Evolutionary conservation across 2,329 filamentous ascomycete species (phyloP).

Genomic region (Aspergillus fumigatiaffinis): DNA sequence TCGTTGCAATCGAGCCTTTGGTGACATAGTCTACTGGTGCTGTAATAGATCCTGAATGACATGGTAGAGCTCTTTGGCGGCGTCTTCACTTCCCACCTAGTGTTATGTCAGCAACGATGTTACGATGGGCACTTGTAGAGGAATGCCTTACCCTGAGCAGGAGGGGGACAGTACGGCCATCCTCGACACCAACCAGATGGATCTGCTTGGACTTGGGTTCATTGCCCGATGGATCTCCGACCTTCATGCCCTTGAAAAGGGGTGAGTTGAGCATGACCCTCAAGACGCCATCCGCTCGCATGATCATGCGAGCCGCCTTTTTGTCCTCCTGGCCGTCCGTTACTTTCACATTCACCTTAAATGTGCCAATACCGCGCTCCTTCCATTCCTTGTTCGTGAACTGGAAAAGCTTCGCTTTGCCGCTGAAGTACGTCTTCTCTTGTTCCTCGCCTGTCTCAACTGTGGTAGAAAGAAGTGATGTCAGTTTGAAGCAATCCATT

Average conservation of each 20-base stretch:
- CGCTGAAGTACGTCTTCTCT: slow-evolving; percentile 70
- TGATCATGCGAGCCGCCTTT: slow-evolving; percentile 66
- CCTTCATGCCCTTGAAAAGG: slow-evolving; percentile 72
- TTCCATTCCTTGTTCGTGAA: slow-evolving; percentile 78
- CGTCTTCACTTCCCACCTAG: slow-evolving; percentile 42
- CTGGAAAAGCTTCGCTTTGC: slow-evolving; percentile 80
- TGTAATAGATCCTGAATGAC: slow-evolving; percentile 38
- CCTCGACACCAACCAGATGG: slow-evolving; percentile 57
- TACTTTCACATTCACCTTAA: slow-evolving; percentile 76
- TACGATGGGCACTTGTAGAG: background rate
- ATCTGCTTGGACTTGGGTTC: slow-evolving; percentile 69
- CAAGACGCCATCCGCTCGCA: slow-evolving; percentile 86
- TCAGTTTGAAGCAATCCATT: slow-evolving; percentile 22
- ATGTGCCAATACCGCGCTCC: slow-evolving; percentile 76
- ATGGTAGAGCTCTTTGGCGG: slow-evolving; percentile 45
- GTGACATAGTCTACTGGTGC: slow-evolving; percentile 7
- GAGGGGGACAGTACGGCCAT: slow-evolving; percentile 50
- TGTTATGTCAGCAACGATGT: slow-evolving; percentile 2
- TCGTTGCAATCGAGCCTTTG: background rate
- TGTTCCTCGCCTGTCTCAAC: slow-evolving; percentile 84
- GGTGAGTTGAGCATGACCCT: slow-evolving; percentile 82
- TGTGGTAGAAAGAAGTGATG: slow-evolving; percentile 30
- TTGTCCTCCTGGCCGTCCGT: slow-evolving; percentile 52
- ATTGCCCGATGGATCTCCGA: slow-evolving; percentile 60
- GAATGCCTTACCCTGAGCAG: slow-evolving; percentile 52